Base-by-base conservation (phyloP, 1,284 basidiomycete genomes). In the Cryptococcus sp. region DNA sequence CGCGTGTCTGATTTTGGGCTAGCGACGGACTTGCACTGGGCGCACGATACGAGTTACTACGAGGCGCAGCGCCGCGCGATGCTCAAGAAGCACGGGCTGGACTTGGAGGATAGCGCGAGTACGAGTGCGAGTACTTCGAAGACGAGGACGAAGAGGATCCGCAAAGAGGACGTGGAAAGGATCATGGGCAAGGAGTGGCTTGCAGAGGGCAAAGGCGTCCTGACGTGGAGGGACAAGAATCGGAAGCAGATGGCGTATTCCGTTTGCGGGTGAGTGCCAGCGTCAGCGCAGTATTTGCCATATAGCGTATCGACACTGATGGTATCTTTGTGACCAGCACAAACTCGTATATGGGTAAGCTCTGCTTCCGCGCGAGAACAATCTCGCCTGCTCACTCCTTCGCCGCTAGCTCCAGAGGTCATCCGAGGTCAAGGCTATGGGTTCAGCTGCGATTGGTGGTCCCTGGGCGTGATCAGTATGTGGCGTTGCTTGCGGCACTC, bases 361-460 rank as follows among this genome's bases (percentile, higher is more conserved):
- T 8, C 10, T 8, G 30, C 8, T 4, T 35, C 47, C 15, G 35
- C 7, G 19, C 8, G 10, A 35, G 17, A 38, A 19, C 7, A 20
- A 17, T 4, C 11, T 38, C 20, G 22, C 25, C 43, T 25, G 23
- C 39, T 48, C 1, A 48, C 20, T 19, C 17, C 47, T 27, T 15
- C 13, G 16, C 17, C 77, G 88, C 90, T 91, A 91, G 93, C 91
- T 11, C 92, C 93, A 35, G 95, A 98, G 76, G 94, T 98, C 43
- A 91, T 99, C 68, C 85, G 93, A 40, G 83, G 83, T 0, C 67
- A 78, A 71, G 94, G 93, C 23, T 98, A 98, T 78, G 88, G 90
- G 49, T 94, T 91, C 78, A 90, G 89, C 39, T 96, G 92, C 75
- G 94, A 98, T 74, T 98, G 93, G 93, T 98, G 95, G 94, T 93